These are phyloP conservation scores for Nothopassalora personata DNA, from an alignment of 2,329 filamentous ascomycete species.

Conservation along the genomic window DNA sequence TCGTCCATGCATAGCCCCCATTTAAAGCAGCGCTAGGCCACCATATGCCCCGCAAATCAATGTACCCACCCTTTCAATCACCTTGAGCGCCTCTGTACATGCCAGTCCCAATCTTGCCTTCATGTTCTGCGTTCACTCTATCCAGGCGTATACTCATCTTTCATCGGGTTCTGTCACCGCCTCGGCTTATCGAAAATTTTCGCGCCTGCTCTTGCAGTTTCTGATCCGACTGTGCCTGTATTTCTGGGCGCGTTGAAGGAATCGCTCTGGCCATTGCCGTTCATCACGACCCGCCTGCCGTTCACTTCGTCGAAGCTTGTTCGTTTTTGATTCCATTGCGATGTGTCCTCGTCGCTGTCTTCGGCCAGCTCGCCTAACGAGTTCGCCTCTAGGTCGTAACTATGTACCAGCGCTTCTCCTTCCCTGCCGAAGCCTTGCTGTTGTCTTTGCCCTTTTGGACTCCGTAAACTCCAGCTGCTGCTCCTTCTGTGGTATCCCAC, in stretches of 20 bases:
- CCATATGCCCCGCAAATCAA: not conserved
- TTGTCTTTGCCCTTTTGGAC: conserved; percentile 13
- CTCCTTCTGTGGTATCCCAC: conserved; percentile 54
- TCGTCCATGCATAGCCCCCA: conserved; percentile 1
- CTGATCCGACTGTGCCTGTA: conserved; percentile 11
- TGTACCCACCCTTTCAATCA: not conserved
- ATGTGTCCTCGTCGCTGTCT: conserved; percentile 61
- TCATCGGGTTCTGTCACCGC: conserved; percentile 1
- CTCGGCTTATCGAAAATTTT: conserved; percentile 23
- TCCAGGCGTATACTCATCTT: not conserved
- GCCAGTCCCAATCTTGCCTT: not conserved
- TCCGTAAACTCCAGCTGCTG: conserved; percentile 41
- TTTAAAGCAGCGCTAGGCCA: not conserved
- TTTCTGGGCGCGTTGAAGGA: conserved; percentile 9
- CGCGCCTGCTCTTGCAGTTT: conserved; percentile 13
- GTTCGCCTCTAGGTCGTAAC: conserved; percentile 78
- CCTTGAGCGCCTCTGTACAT: conserved; percentile 7
- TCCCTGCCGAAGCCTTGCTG: conserved; percentile 2
- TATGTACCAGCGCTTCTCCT: conserved; percentile 65
- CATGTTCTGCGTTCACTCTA: not conserved
- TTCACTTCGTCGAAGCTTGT: conserved; percentile 32
- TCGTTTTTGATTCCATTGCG: conserved; percentile 26
- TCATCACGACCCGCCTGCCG: conserved; percentile 11
- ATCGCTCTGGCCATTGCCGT: conserved; percentile 13
- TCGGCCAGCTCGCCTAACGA: conserved; percentile 68